Conservation (phyloP, 1,139 yeast species). For the Taphrina confusa region DNA sequence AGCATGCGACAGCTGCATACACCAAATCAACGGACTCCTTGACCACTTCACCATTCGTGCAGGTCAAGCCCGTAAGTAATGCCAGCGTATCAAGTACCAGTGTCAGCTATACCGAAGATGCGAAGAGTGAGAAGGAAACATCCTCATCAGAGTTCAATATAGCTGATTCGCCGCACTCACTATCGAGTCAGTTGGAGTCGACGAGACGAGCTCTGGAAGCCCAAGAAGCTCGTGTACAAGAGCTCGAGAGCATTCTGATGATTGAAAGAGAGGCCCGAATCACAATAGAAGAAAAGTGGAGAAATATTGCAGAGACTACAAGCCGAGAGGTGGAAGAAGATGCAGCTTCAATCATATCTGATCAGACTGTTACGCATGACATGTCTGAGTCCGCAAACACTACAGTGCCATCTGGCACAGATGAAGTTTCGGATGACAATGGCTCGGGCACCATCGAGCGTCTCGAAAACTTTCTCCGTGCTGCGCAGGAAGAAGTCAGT, state of each 20-base stretch:
- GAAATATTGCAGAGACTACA: background rate
- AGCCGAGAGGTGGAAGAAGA: background rate
- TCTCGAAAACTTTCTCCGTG: constrained; percentile 4
- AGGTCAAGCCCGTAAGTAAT: background rate
- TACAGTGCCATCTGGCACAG: constrained; percentile 8
- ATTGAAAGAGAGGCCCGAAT: constrained; percentile 27
- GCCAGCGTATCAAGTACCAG: background rate
- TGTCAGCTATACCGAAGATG: background rate
- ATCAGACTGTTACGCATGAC: background rate
- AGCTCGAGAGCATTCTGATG: constrained; percentile 11
- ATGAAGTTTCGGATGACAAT: constrained; percentile 11
- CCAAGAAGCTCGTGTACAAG: constrained; percentile 18
- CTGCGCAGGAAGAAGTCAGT: background rate
- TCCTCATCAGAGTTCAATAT: background rate
- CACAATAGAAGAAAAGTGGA: constrained; percentile 7
- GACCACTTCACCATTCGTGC: constrained; percentile 4
- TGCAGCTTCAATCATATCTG: background rate
- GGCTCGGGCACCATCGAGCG: constrained; percentile 10
- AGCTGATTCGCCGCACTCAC: constrained; percentile 1
- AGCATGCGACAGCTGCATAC: constrained; percentile 29
- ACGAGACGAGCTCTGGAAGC: constrained; percentile 19
- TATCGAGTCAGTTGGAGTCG: constrained; percentile 16
- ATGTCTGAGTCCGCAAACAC: background rate
- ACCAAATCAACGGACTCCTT: background rate
- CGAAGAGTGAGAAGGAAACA: background rate